These are phyloP conservation scores for Plasmopara halstedii DNA, from an alignment of 352 stramenopile genomes.

Conservation along the genomic window DNA sequence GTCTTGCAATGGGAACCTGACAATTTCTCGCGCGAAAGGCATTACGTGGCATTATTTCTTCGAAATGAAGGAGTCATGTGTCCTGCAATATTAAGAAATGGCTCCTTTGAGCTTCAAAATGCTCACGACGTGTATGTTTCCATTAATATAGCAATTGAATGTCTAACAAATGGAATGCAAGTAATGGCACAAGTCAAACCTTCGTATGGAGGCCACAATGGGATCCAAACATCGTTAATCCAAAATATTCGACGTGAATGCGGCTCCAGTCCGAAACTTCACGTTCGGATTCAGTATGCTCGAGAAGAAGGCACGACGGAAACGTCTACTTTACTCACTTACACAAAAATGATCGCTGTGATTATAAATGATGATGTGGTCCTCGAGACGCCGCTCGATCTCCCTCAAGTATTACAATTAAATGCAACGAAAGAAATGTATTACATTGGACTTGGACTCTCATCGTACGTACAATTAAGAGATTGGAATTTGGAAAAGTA, in stretches of 20 bases:
- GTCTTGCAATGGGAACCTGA: conserved; percentile 23
- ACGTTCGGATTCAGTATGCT: conserved; percentile 38
- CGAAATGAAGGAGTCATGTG: conserved; percentile 26
- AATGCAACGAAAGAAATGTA: conserved; percentile 35
- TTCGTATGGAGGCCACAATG: conserved; percentile 21
- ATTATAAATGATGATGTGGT: conserved; percentile 36
- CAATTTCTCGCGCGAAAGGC: conserved; percentile 12
- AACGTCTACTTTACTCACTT: conserved; percentile 33
- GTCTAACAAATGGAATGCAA: conserved; percentile 17
- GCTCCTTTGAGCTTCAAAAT: conserved; percentile 31
- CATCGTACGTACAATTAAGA: conserved; percentile 22
- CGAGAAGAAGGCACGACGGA: conserved; percentile 29
- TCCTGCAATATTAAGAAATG: conserved; percentile 20
- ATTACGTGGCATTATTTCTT: conserved; percentile 27
- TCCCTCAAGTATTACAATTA: conserved; percentile 36
- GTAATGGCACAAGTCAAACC: conserved; percentile 31
- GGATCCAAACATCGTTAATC: conserved; percentile 23
- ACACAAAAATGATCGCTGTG: conserved; percentile 43
- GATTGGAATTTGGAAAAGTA: conserved; percentile 57
- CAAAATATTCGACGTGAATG: too few relatives aligned
- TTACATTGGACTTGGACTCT: conserved; percentile 47
- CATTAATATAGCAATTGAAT: conserved; percentile 23
- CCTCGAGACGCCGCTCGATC: conserved; percentile 38
- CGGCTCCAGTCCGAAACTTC: conserved; percentile 19
- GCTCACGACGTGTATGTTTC: conserved; percentile 15